A percentile compares a stretch with the other conserved stretches of the same genome.
Evolutionary conservation across 495 filamentous ascomycete genomes (phyloP).

Genomic region (Cladorrhinum samala): DNA sequence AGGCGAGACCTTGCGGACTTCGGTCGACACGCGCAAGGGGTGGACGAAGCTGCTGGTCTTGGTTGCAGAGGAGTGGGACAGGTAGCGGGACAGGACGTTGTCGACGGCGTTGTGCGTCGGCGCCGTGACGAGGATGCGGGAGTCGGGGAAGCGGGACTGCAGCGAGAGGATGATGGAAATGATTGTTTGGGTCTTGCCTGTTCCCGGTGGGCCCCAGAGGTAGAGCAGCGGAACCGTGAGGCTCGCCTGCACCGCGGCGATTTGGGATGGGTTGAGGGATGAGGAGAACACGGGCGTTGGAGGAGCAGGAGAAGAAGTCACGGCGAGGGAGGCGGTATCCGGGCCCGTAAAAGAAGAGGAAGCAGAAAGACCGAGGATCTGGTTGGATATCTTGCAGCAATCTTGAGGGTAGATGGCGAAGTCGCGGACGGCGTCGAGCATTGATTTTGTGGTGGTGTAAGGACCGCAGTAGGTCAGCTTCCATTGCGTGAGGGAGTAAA

Average conservation of each 20-base stretch:
- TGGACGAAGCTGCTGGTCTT: constrained; percentile 3
- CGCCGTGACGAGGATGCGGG: constrained; percentile 40
- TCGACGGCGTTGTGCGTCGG: constrained; percentile 51
- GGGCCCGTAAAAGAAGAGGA: too few relatives aligned
- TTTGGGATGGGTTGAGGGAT: constrained; percentile 41
- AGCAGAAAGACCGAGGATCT: constrained; percentile 18
- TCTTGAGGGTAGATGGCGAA: constrained; percentile 26
- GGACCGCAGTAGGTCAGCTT: constrained; percentile 37
- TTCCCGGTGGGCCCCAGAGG: constrained; percentile 50
- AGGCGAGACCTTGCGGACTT: constrained; percentile 41
- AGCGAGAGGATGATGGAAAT: constrained; percentile 39
- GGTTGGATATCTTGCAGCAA: constrained; percentile 30
- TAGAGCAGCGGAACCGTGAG: constrained; percentile 34
- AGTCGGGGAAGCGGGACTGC: constrained; percentile 17
- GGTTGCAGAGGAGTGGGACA: constrained; percentile 15
- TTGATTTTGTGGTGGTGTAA: constrained; percentile 37
- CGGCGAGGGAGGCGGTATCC: too few relatives aligned
- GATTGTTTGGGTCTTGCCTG: constrained; percentile 48
- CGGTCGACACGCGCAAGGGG: constrained; percentile 41
- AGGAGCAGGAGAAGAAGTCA: too few relatives aligned
- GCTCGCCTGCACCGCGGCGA: constrained; percentile 34
- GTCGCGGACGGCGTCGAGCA: constrained; percentile 38
- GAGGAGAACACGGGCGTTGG: neutral
- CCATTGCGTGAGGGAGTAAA: constrained; percentile 40
- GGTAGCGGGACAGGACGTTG: constrained; percentile 44